Base-by-base conservation (phyloP, 2,329 filamentous ascomycete genomes). In the Alternaria alternata region DNA sequence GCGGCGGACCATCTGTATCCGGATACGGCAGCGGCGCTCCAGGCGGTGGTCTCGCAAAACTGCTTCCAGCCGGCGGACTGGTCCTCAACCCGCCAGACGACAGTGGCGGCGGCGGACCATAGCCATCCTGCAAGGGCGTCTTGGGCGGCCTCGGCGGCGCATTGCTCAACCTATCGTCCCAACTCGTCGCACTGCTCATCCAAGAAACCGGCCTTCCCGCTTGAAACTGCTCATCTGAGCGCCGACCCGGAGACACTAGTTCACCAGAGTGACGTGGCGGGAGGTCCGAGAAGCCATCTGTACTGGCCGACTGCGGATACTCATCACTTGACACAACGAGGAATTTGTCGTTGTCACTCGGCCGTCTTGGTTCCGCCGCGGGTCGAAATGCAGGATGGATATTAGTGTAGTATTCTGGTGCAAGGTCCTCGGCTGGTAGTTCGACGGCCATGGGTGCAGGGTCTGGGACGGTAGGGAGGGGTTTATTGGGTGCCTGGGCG, bases 1-100 rank as follows among this genome's bases (percentile, higher is more conserved):
- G 94, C 18, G 94, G 94, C 28, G 91, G 89, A 26, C 90, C 91
- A 71, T 96, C 91, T 46, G 88, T 89, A 48, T 92, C 80, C 0
- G 94, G 94, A 76, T 97, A 97, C 1, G 93, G 93, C 34, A 92
- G 84, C 8, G 81, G 76, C 1, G 72, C 69, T 5, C 75, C 75
- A 4, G 69, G 70, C 8, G 76, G 76, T 11, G 75, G 76, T 57
- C 75, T 58, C 14, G 77, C 54, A 51, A 75, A 68, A 3, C 63
- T 51, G 1, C 63, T 66, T 2, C 71, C 69, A 4, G 66, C 60
- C 11, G 69, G 67, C 32, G 32, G 32, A 36, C 32, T 36, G 4
- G 32, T 36, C 32, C 32, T 36, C 12, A 36, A 16, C 11, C 32
- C 32, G 1, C 32, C 32, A 6, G 32, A 14, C 6, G 32, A 36